Evolutionary conservation across 1,139 yeast genomes (phyloP), one percentile per base, ranked within the genome.

Genomic region (Petasospora fabianii): DNA sequence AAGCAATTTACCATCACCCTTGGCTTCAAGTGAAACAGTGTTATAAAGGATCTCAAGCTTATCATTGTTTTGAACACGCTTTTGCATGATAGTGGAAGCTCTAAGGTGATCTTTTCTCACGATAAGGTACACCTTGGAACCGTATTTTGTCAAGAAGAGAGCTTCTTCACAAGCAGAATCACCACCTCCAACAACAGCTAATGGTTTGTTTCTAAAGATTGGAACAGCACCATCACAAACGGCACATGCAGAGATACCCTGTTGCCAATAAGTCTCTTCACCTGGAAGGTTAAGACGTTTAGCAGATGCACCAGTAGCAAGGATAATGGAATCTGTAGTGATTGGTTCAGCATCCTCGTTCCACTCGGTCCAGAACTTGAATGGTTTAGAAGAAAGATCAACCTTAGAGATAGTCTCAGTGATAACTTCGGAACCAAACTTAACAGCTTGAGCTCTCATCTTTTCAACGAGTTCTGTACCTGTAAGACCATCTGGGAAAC

Each of bases 131-230:
- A 92, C 98, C 72, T 92, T 92, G 42, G 97, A 87, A 46, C 95
- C 98, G 65, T 92, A 92, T 66, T 92, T 92, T 56, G 98, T 92
- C 65, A 92, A 75, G 68, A 92, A 92, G 50, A 86, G 71, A 16
- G 98, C 98, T 70, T 92, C 98, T 70, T 92, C 98, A 68, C 97
- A 95, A 21, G 98, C 98, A 50, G 97, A 88, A 66, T 92, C 98
- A 64, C 98, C 98, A 54, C 98, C 98, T 47, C 98, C 98, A 55
- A 92, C 72, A 43, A 92, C 98, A 14, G 96, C 97, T 59, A 92
- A 77, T 30, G 98, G 97, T 68, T 88, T 85, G 73, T 92, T 85
- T 75, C 97, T 84, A 73, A 92, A 92, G 58, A 92, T 88, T 56
- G 98, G 98, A 32, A 92, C 96, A 27, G 98, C 98, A 65, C 98